phyloP scores from a whole-genome alignment of 202 grass and related monocot species.

The Cymbopogon flexuosus region DNA sequence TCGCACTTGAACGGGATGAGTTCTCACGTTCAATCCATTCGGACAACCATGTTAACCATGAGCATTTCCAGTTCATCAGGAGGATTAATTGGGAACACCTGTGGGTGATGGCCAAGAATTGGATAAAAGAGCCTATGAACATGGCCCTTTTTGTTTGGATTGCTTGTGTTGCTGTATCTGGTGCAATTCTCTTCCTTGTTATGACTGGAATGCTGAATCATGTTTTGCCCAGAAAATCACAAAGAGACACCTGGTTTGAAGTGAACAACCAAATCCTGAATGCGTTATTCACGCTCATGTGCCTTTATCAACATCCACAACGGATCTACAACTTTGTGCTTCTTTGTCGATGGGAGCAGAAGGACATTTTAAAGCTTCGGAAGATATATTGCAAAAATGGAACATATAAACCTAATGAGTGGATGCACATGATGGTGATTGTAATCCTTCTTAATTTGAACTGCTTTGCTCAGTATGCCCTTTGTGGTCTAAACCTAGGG shows the following conservation, averaged over 20 bases:
- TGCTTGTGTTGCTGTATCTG: slow-evolving; percentile 69
- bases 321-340: slow-evolving; percentile 81
- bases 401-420: slow-evolving; percentile 85
- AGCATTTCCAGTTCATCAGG: slow-evolving; percentile 61
- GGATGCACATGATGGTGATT: slow-evolving; percentile 97
- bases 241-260: slow-evolving; percentile 91
- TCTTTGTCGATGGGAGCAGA: slow-evolving; percentile 58
- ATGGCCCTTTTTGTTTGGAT: slow-evolving; percentile 93
- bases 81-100: slow-evolving; percentile 79
- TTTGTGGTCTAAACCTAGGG: slow-evolving; percentile 87
- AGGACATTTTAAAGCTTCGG: slow-evolving; percentile 72
- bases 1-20: slow-evolving; percentile 64
- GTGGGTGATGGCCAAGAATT: slow-evolving; percentile 64
- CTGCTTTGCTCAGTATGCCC: slow-evolving; percentile 87
- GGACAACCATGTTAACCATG: slow-evolving; percentile 30
- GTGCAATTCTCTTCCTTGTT: slow-evolving; percentile 94
- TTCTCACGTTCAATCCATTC: slow-evolving; percentile 74
- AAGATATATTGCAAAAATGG: slow-evolving; percentile 94
- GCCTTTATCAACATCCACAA: slow-evolving; percentile 89
- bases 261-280: slow-evolving; percentile 99
- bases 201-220: slow-evolving; percentile 95
- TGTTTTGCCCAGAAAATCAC: slow-evolving; percentile 63
- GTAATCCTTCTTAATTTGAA: slow-evolving; percentile 85
- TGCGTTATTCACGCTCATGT: slow-evolving; percentile 98
- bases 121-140: slow-evolving; percentile 90